Evolutionary conservation across 768 basidiomycete species (phyloP).

Genomic region (Russula virescens): DNA sequence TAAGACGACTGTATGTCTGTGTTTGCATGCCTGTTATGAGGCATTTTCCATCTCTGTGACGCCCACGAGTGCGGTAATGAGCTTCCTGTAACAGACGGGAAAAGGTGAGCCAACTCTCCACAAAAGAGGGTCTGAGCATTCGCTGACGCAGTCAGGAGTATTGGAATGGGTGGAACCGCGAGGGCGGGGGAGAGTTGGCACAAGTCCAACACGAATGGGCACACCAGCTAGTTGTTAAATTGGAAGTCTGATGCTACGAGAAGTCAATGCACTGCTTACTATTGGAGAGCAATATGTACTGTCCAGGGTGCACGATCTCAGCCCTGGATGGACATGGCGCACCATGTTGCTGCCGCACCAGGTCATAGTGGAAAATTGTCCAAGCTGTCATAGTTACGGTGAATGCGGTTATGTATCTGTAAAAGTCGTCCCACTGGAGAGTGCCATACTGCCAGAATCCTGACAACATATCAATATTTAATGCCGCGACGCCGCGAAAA

Average conservation of each 20-base stretch:
- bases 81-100: neutral
- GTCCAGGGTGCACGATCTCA: neutral
- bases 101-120: neutral
- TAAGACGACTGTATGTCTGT: neutral
- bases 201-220: neutral
- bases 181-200: neutral
- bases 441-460: slow-evolving; percentile 10
- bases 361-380: neutral
- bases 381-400: neutral
- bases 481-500: too few relatives aligned
- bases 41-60: neutral
- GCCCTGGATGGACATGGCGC: neutral
- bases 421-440: slow-evolving; percentile 4
- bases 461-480: neutral
- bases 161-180: neutral
- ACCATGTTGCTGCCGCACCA: neutral
- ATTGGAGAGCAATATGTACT: neutral
- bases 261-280: neutral
- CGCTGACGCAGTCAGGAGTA: neutral
- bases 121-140: neutral
- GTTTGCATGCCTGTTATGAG: slow-evolving; percentile 1
- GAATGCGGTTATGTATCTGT: neutral
- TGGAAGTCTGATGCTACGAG: neutral
- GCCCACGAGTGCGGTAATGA: neutral
- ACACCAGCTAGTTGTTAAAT: neutral